Percentiles rank a stretch among this genome's conserved stretches.
Conservation (phyloP, 1,284 basidiomycete species). For the Gomphus sp. region DNA sequence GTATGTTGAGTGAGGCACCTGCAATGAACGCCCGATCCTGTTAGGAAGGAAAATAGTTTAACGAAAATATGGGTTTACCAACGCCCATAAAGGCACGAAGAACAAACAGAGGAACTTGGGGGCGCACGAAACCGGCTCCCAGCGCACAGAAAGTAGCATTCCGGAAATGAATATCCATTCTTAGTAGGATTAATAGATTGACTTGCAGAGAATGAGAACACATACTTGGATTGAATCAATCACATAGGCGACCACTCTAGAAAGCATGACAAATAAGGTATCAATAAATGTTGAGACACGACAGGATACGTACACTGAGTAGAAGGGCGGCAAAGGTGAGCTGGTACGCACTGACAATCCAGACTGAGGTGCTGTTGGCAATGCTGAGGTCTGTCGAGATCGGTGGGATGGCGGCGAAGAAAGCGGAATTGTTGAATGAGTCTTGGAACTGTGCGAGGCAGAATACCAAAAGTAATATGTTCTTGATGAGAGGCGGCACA, state of each 20-base stretch:
- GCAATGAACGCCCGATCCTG: not conserved
- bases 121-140: conserved; percentile 30
- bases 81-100: conserved; percentile 35
- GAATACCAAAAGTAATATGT: conserved; percentile 30
- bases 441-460: conserved; percentile 39
- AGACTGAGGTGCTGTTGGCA: conserved; percentile 20
- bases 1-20: conserved; percentile 37
- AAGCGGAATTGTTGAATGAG: conserved; percentile 37
- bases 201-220: not conserved
- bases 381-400: conserved; percentile 20
- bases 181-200: not conserved
- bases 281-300: not conserved
- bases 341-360: conserved; percentile 32
- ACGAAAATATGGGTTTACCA: conserved; percentile 16
- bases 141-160: conserved; percentile 25
- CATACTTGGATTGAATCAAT: conserved; percentile 27
- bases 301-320: conserved; percentile 24
- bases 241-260: conserved; percentile 27
- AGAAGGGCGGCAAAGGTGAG: conserved; percentile 35
- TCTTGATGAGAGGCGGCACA: not conserved
- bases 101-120: conserved; percentile 33
- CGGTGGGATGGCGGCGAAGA: conserved; percentile 35
- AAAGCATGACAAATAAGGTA: not conserved
- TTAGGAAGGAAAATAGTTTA: not conserved
- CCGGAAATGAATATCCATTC: conserved; percentile 23